phyloP scores from a whole-genome alignment of 805 yeast species.

The Zygoascus ofunaensis region DNA sequence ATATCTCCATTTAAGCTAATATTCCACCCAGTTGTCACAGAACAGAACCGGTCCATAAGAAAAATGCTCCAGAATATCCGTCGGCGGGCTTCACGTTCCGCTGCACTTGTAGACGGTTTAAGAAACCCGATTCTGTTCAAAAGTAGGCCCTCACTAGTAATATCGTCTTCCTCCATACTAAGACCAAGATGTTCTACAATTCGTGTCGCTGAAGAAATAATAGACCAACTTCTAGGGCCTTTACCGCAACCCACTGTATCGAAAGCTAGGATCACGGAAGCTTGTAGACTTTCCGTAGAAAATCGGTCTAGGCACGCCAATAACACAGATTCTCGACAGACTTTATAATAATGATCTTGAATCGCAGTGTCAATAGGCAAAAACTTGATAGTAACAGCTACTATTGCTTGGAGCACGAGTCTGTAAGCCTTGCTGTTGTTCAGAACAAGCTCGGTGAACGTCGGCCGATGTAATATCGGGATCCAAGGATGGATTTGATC shows the following conservation, averaged over 20 bases:
- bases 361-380: not conserved
- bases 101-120: constrained; percentile 7
- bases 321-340: constrained; percentile 11
- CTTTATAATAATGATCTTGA: constrained; percentile 3
- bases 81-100: constrained; percentile 11
- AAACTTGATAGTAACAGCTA: constrained; percentile 11
- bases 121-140: constrained; percentile 11
- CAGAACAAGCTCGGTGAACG: constrained; percentile 2
- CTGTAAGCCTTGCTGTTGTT: not conserved
- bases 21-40: constrained; percentile 15
- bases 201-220: constrained; percentile 12
- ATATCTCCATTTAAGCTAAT: constrained; percentile 11
- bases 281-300: constrained; percentile 14
- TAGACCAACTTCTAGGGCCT: constrained; percentile 17
- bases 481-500: constrained; percentile 15
- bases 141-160: constrained; percentile 3
- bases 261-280: constrained; percentile 13
- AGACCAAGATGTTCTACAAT: constrained; percentile 14
- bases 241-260: constrained; percentile 14
- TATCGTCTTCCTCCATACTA: constrained; percentile 12
- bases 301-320: constrained; percentile 13
- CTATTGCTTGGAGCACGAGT: constrained; percentile 11
- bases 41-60: constrained; percentile 13
- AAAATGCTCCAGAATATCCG: constrained; percentile 14
- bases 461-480: constrained; percentile 11